A percentile compares a stretch with the other conserved stretches of the same genome.
These are phyloP conservation scores for Paramecium primaurelia DNA, from an alignment of 73 alveolate species.

Conservation along the genomic window DNA sequence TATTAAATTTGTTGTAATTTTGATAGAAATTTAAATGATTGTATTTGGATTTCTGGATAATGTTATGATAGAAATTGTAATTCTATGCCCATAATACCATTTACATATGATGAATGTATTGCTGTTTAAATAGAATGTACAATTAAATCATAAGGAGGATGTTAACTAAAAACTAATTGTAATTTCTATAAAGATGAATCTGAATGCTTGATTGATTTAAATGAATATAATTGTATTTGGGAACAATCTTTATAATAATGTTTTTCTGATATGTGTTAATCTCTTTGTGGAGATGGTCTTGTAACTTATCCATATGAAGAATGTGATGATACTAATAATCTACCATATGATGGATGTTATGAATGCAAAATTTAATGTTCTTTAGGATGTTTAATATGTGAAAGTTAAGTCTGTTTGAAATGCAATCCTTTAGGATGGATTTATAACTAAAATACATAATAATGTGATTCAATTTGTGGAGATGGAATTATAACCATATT, in stretches of 20 bases:
- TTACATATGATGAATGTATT: neutral
- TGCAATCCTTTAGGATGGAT: neutral
- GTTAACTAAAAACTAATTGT: neutral
- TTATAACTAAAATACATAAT: neutral
- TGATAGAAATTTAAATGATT: neutral
- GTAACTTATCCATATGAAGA: neutral
- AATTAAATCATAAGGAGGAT: neutral
- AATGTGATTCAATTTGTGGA: neutral
- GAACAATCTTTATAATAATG: neutral
- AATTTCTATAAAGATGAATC: neutral
- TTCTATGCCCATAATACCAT: neutral
- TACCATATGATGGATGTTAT: conserved; percentile 13
- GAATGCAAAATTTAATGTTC: neutral
- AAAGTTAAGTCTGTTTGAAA: neutral
- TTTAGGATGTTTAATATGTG: neutral
- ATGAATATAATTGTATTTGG: neutral
- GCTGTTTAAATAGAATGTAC: neutral
- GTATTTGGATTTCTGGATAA: neutral
- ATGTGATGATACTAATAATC: neutral
- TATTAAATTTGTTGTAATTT: neutral
- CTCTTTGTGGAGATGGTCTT: neutral
- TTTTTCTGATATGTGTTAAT: neutral
- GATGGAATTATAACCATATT: neutral
- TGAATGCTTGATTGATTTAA: neutral
- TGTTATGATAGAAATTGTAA: neutral